Base-by-base conservation (phyloP, 1,139 yeast species). In the Arxiozyma heterogenica region DNA sequence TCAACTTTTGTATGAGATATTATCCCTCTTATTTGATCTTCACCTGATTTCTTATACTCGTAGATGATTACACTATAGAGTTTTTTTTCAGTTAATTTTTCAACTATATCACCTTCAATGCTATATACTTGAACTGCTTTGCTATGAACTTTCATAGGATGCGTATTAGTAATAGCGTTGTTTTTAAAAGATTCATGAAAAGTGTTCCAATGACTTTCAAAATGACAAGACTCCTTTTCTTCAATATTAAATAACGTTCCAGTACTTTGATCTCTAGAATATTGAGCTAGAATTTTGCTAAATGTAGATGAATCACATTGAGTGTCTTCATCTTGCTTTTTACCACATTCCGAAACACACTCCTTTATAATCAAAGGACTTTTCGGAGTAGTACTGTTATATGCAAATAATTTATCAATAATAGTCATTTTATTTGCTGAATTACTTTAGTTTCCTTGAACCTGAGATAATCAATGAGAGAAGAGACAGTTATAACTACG, bases 201-300 rank as follows among this genome's bases (percentile, higher is more conserved):
- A 30, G 56, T 53, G 4, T 53, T 49, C 74, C 75, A 71, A 45
- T 63, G 52, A 2, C 55, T 48, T 17, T 57, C 56, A 52, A 71
- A 59, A 9, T 62, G 49, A 38, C 67, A 65, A 3, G 61, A 60
- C 49, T 64, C 64, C 55, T 71, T 71, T 49, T 68, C 66, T 41
- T 62, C 66, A 41, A 62, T 59, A 1, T 68, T 61, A 41, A 61
- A 53, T 11, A 65, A 56, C 4, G 55, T 56, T 49, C 53, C 56
- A 15, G 58, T 53, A 1, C 55, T 55, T 1, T 51, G 39, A 50
- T 63, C 56, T 55, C 72, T 67, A 5, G 73, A 63, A 61, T 69
- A 71, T 30, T 71, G 59, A 8, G 71, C 71, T 44, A 70, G 54
- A 53, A 72, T 60, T 57, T 71, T 71, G 55, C 72, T 66, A 52